Evolutionary conservation across 2,329 filamentous ascomycete species (phyloP).

Genomic region (Fusarium setosum): DNA sequence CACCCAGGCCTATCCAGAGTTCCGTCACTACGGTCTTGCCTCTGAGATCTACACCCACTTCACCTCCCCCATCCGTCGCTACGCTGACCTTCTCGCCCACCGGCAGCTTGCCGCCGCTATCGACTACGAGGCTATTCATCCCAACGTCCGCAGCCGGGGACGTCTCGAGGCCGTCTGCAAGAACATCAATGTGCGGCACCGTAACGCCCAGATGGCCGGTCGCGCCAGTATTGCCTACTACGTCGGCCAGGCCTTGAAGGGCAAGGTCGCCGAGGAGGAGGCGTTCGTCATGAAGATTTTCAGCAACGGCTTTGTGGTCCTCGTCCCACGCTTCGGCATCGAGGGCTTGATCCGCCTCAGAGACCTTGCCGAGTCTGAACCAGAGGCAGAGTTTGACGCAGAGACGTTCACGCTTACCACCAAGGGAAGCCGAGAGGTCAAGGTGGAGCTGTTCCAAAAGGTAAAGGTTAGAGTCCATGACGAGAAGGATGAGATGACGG

Average conservation of each 20-base stretch:
- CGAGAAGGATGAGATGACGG: conserved; percentile 93
- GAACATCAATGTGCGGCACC: conserved; percentile 97
- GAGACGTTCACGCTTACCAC: conserved; percentile 84
- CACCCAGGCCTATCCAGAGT: conserved; percentile 92
- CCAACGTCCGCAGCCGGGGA: conserved; percentile 81
- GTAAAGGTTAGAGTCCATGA: conserved; percentile 90
- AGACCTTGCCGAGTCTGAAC: conserved; percentile 82
- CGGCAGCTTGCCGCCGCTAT: conserved; percentile 96
- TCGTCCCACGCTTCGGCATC: conserved; percentile 95
- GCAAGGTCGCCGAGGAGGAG: conserved; percentile 80
- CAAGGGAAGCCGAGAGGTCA: conserved; percentile 64
- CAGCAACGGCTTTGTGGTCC: conserved; percentile 96
- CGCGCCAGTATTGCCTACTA: conserved; percentile 97
- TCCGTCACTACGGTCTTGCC: conserved; percentile 95
- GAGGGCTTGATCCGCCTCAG: conserved; percentile 89
- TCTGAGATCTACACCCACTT: conserved; percentile 99
- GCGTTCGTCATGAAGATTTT: conserved; percentile 98
- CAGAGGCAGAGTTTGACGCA: conserved; percentile 84
- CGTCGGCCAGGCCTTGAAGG: conserved; percentile 94
- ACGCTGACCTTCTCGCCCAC: conserved; percentile 95
- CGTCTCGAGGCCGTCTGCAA: conserved; percentile 95
- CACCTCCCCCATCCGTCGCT: conserved; percentile 95
- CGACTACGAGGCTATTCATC: conserved; percentile 87
- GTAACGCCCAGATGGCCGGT: conserved; percentile 95
- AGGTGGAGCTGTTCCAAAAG: conserved; percentile 90